A percentile compares a stretch with the other conserved stretches of the same genome.
phyloP scores from a whole-genome alignment of 345 rosid genomes.

The Tarenaya hassleriana region DNA sequence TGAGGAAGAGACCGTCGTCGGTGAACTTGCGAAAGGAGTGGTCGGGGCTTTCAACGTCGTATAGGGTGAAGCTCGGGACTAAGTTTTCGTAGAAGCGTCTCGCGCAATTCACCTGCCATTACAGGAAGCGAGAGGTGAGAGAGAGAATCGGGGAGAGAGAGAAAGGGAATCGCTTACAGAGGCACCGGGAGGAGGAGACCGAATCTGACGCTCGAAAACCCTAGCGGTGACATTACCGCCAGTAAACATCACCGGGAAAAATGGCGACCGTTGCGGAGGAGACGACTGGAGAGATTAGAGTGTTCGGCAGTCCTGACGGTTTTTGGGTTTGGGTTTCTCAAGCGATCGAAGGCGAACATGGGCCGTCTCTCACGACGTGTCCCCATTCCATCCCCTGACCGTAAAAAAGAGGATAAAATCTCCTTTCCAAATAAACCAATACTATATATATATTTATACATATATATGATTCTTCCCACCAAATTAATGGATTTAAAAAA shows the following conservation, averaged over 20 bases:
- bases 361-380: no score
- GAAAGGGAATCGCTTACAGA: constrained; percentile 30
- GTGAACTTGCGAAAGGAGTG: constrained; percentile 91
- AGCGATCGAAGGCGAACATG: no score
- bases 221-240: constrained; percentile 67
- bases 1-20: constrained; percentile 88
- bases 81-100: constrained; percentile 87
- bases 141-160: neutral
- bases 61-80: constrained; percentile 74
- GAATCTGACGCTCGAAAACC: constrained; percentile 83
- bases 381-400: no score
- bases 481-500: no score
- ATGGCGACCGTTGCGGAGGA: neutral
- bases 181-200: constrained; percentile 65
- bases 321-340: no score
- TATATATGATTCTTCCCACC: no score
- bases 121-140: neutral
- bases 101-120: constrained; percentile 64
- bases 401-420: no score
- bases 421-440: no score
- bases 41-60: constrained; percentile 86
- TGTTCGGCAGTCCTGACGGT: no score
- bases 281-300: no score
- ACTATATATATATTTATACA: no score
- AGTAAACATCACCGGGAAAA: constrained; percentile 40